Conservation (phyloP, 148 eudicot species). For the Fallopia convolvulus region DNA sequence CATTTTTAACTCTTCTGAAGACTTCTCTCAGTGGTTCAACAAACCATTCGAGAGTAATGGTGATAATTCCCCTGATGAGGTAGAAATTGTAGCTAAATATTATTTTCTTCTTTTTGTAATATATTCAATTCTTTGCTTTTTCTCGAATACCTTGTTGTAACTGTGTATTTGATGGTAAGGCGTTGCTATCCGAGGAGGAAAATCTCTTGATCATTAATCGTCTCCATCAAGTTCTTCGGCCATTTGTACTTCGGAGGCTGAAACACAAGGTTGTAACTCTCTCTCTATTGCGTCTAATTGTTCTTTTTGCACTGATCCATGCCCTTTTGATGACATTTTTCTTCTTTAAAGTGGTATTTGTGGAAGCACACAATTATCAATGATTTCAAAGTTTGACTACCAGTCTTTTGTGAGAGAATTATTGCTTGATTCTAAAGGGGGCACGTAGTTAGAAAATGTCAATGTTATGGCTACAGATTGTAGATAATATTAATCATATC, state of each 20-base stretch:
- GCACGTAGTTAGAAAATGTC: background rate
- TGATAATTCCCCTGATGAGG: constrained; percentile 85
- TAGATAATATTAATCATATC: background rate
- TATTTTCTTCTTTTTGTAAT: constrained; percentile 2
- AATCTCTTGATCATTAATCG: constrained; percentile 95
- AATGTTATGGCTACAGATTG: background rate
- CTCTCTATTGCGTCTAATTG: background rate
- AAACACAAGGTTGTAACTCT: constrained; percentile 73
- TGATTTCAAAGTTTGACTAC: background rate
- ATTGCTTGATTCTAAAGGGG: background rate
- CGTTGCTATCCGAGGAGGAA: constrained; percentile 93
- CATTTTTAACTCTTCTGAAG: constrained; percentile 92
- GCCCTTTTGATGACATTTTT: background rate
- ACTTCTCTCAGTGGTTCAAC: constrained; percentile 99
- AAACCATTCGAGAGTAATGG: constrained; percentile 96
- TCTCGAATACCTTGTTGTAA: background rate
- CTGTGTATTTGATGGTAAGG: constrained; percentile 30
- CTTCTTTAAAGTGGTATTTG: background rate
- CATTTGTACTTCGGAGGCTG: constrained; percentile 92
- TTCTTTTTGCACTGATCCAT: background rate
- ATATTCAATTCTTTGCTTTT: constrained; percentile 2
- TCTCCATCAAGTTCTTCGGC: constrained; percentile 99
- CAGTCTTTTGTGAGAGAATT: background rate
- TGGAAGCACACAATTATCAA: background rate
- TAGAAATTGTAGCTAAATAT: constrained; percentile 14